phyloP scores from a whole-genome alignment of 257 asterid genomes.

The Oldenlandia corymbosa region DNA sequence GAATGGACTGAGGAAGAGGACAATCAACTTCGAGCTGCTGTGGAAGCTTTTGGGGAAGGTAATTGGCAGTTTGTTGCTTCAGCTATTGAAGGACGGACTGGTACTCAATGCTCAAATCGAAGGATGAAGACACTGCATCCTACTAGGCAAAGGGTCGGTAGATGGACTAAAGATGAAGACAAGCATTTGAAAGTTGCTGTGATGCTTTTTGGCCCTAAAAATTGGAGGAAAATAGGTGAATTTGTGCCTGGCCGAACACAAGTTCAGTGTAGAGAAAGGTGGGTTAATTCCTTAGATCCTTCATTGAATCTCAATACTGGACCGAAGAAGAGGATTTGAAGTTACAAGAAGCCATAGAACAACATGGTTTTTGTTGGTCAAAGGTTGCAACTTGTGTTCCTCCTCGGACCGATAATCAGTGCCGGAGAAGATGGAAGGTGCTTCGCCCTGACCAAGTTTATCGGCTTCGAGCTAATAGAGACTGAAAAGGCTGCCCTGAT shows the following conservation, averaged over 20 bases:
- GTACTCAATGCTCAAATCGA: conserved; percentile 96
- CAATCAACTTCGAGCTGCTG: conserved; percentile 68
- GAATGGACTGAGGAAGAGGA: conserved; percentile 94
- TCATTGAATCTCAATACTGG: conserved; percentile 61
- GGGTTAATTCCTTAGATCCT: conserved; percentile 94
- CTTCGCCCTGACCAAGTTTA: conserved; percentile 69
- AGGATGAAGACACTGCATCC: conserved; percentile 89
- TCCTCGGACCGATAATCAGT: conserved; percentile 84
- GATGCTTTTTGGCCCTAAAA: conserved; percentile 68
- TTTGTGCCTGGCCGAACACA: conserved; percentile 87
- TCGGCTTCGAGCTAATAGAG: conserved; percentile 64
- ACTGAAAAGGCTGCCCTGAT: conserved; percentile 61
- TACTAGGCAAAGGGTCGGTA: conserved; percentile 64
- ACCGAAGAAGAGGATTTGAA: conserved; percentile 70
- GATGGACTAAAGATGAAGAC: conserved; percentile 82
- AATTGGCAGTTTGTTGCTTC: conserved; percentile 89
- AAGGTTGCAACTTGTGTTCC: conserved; percentile 88
- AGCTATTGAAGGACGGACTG: conserved; percentile 71
- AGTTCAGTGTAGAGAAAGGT: conserved; percentile 98
- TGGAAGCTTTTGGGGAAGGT: conserved; percentile 78
- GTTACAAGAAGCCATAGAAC: conserved; percentile 60
- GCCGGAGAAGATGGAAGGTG: conserved; percentile 89
- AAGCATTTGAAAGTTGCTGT: conserved; percentile 87
- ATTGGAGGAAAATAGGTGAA: conserved; percentile 72
- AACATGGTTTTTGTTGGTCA: conserved; percentile 87